A percentile compares a stretch with the other conserved stretches of the same genome.
Conservation (phyloP, 2,329 filamentous ascomycete genomes). For the Triangularia setosa region DNA sequence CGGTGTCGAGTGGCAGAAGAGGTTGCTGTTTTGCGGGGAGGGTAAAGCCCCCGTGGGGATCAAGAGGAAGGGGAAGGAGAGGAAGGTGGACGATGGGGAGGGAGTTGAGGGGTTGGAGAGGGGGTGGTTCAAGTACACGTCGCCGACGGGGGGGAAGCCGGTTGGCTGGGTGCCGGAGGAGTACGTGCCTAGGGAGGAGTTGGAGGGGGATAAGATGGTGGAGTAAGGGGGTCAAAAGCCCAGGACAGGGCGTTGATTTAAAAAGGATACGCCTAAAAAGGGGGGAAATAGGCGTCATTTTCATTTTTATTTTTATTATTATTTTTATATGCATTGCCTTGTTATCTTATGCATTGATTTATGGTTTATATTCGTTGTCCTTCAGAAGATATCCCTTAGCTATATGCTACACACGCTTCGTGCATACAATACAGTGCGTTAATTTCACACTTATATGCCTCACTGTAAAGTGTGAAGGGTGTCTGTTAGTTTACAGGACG, state of each 20-base stretch:
- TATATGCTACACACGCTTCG: too few relatives aligned
- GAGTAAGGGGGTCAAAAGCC: not conserved
- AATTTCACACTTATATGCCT: too few relatives aligned
- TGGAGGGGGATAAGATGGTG: not conserved
- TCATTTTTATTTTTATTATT: not conserved
- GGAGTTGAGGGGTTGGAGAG: constrained; percentile 24
- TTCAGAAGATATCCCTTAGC: too few relatives aligned
- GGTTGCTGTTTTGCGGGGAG: constrained; percentile 35
- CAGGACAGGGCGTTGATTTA: too few relatives aligned
- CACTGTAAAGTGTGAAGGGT: too few relatives aligned
- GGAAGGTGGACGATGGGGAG: not conserved
- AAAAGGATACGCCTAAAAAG: not conserved
- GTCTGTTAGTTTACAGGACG: too few relatives aligned
- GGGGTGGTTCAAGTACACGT: constrained; percentile 41
- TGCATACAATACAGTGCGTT: too few relatives aligned
- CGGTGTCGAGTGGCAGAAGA: constrained; percentile 56
- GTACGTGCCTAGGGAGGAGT: not conserved
- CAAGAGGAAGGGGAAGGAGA: not conserved
- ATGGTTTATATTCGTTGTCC: not conserved
- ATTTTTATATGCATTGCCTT: not conserved
- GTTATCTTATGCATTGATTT: not conserved
- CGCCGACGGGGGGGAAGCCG: constrained; percentile 34
- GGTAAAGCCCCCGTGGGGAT: not conserved
- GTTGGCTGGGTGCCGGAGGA: not conserved
- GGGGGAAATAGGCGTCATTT: not conserved